Percentiles rank a stretch among this genome's conserved stretches.
Conservation (phyloP, 306 rosid genomes). For the Gynostemma pentaphyllum region DNA sequence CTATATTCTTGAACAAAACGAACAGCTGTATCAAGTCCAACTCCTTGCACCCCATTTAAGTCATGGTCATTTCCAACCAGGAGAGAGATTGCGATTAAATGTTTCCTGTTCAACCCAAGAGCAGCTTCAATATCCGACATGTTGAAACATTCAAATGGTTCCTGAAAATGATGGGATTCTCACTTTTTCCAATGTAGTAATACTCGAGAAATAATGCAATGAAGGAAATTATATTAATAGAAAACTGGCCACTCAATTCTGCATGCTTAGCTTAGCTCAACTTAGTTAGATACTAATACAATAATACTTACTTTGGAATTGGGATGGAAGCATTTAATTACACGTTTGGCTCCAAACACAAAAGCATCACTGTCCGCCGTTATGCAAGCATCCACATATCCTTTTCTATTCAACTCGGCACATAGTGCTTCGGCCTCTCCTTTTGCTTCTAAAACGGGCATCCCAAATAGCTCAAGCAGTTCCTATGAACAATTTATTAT, state of each 20-base stretch:
- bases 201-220: not conserved
- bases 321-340: constrained; percentile 51
- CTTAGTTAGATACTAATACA: not conserved
- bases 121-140: constrained; percentile 84
- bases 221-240: not conserved
- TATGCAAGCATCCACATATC: constrained; percentile 81
- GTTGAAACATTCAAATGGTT: constrained; percentile 79
- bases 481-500: constrained; percentile 42
- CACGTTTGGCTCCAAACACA: constrained; percentile 69
- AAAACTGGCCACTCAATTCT: not conserved
- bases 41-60: constrained; percentile 70
- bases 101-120: constrained; percentile 83
- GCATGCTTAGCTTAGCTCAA: too few species aligned
- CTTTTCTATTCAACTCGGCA: constrained; percentile 65
- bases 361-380: constrained; percentile 85
- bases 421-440: constrained; percentile 98
- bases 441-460: constrained; percentile 76
- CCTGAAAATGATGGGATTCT: constrained; percentile 43
- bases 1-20: constrained; percentile 48
- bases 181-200: constrained; percentile 12
- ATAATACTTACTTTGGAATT: constrained; percentile 49
- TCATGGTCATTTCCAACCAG: constrained; percentile 83
- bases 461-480: constrained; percentile 71
- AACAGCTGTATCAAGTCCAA: constrained; percentile 75
- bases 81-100: constrained; percentile 72